These are phyloP conservation scores for Arabis alpina DNA, from an alignment of 345 rosid genomes.

Conservation along the genomic window DNA sequence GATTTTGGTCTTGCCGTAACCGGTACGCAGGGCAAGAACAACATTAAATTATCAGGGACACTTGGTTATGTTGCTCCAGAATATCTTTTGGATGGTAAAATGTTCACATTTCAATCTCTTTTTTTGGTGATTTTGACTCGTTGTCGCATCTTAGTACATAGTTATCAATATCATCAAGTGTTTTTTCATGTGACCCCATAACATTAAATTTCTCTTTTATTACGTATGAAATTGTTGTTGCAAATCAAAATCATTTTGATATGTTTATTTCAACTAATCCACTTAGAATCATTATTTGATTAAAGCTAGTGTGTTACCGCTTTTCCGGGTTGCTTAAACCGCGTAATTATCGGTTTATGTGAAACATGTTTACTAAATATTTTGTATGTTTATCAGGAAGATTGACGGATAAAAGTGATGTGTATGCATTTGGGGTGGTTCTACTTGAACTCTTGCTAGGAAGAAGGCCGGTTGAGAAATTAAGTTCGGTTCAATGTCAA, in stretches of 20 bases:
- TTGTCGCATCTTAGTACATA: slow-evolving; percentile 6
- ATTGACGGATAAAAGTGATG: slow-evolving; percentile 93
- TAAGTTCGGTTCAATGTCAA: slow-evolving; percentile 85
- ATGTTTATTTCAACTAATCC: slow-evolving; percentile 34
- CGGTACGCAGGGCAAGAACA: slow-evolving; percentile 62
- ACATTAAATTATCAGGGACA: slow-evolving; percentile 89
- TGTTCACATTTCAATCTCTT: slow-evolving; percentile 15
- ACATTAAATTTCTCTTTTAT: slow-evolving; percentile 16
- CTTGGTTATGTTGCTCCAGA: slow-evolving; percentile 96
- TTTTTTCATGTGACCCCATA: slow-evolving; percentile 31
- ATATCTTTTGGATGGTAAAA: slow-evolving; percentile 81
- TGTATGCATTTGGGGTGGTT: slow-evolving; percentile 90
- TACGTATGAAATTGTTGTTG: slow-evolving; percentile 23
- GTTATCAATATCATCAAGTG: slow-evolving; percentile 21
- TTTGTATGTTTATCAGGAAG: slow-evolving; percentile 54
- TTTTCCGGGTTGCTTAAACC: slow-evolving; percentile 6
- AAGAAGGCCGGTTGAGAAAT: slow-evolving; percentile 84
- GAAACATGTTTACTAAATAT: neutral
- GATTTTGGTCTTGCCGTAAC: slow-evolving; percentile 97
- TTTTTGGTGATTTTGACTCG: neutral
- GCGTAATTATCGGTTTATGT: neutral
- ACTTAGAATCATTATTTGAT: slow-evolving; percentile 17
- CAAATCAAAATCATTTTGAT: neutral
- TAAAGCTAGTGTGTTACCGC: slow-evolving; percentile 3
- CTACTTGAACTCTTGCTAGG: slow-evolving; percentile 89